A percentile compares a stretch with the other conserved stretches of the same genome.
Conservation (phyloP, 257 asterid genomes). For the Thymus mandschuricus region DNA sequence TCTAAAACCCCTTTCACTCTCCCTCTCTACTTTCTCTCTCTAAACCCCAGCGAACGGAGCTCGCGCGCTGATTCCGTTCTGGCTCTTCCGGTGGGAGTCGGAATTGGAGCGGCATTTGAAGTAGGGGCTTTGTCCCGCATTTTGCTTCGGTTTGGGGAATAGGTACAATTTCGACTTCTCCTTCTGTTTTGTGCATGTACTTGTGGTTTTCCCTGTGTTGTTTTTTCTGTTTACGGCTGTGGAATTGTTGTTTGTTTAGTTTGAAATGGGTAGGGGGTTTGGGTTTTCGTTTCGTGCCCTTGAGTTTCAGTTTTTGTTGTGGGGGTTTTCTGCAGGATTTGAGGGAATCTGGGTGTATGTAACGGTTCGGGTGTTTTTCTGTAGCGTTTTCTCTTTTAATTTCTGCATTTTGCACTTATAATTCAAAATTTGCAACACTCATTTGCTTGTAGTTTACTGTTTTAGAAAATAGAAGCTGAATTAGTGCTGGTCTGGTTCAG, state of each 20-base stretch:
- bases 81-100: neutral
- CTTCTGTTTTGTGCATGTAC: constrained; percentile 12
- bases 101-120: constrained; percentile 30
- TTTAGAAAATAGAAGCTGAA: neutral
- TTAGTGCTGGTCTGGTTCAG: constrained; percentile 19
- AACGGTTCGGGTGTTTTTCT: neutral
- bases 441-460: constrained; percentile 17
- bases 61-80: constrained; percentile 7
- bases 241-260: neutral
- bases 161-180: constrained; percentile 17
- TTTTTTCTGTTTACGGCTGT: constrained; percentile 5
- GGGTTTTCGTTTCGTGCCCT: neutral
- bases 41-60: neutral
- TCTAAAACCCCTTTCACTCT: constrained; percentile 34
- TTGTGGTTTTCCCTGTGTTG: constrained; percentile 5
- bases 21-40: constrained; percentile 21
- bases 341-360: neutral
- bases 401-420: constrained; percentile 10
- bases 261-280: constrained; percentile 7
- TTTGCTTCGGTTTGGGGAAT: neutral
- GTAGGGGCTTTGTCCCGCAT: constrained; percentile 20
- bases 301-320: neutral
- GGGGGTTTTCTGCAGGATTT: neutral
- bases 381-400: neutral
- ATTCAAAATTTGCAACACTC: neutral